These are phyloP conservation scores for Delitschia confertaspora DNA, from an alignment of 495 filamentous ascomycete genomes.

Conservation along the genomic window DNA sequence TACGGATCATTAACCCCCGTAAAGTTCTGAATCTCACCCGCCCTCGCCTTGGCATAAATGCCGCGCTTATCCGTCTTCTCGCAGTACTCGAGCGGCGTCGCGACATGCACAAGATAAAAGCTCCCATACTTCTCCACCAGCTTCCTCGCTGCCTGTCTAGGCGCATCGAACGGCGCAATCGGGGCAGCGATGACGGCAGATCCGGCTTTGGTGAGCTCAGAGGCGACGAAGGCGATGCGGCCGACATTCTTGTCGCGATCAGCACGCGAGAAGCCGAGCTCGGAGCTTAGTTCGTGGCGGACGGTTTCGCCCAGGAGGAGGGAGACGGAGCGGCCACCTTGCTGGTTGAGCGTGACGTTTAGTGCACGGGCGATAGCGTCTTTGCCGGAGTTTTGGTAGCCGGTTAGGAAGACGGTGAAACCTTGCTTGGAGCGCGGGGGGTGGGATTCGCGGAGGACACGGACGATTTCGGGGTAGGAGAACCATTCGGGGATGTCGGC, in stretches of 20 bases:
- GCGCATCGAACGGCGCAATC: constrained; percentile 86
- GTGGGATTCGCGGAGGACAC: constrained; percentile 88
- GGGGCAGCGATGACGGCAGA: constrained; percentile 94
- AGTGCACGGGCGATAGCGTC: constrained; percentile 91
- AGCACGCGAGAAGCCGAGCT: constrained; percentile 88
- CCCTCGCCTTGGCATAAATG: constrained; percentile 75
- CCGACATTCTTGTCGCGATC: constrained; percentile 94
- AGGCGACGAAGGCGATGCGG: constrained; percentile 92
- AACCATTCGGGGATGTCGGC: constrained; percentile 98
- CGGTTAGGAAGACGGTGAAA: constrained; percentile 96
- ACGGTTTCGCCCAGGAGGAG: constrained; percentile 93
- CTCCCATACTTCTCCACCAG: constrained; percentile 76
- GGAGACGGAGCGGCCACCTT: constrained; percentile 88
- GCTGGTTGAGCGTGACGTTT: constrained; percentile 96
- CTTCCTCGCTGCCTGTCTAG: constrained; percentile 66
- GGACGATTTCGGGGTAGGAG: constrained; percentile 97
- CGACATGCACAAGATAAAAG: constrained; percentile 93
- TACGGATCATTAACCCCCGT: constrained; percentile 98
- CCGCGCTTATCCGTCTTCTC: constrained; percentile 94
- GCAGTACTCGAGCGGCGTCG: constrained; percentile 80
- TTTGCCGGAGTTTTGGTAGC: constrained; percentile 94
- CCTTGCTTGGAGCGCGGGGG: constrained; percentile 81
- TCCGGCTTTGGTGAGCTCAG: constrained; percentile 84
- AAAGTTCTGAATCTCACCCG: constrained; percentile 94
- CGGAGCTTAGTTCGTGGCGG: constrained; percentile 82